Evolutionary conservation across 225 moss, liverwort and hornwort species (phyloP).

Genomic region (Sphagnum tenellum): DNA sequence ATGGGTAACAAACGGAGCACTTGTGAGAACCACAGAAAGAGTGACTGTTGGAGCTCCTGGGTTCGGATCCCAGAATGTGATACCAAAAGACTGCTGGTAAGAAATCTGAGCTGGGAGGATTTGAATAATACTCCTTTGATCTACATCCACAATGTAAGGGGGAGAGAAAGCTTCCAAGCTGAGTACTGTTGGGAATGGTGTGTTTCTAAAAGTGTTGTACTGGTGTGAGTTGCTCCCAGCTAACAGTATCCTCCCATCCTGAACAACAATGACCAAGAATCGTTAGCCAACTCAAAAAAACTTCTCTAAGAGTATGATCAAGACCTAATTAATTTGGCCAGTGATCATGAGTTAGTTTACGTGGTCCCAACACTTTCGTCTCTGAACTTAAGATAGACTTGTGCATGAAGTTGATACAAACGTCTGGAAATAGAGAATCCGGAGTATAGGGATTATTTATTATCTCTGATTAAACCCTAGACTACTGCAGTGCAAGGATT

Average conservation of each 20-base stretch:
- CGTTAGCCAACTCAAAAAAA: no score
- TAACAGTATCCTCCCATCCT: conserved; percentile 27
- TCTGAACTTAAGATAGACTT: background rate
- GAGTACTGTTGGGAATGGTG: conserved; percentile 31
- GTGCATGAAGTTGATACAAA: background rate
- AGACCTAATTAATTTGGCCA: background rate
- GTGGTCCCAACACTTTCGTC: background rate
- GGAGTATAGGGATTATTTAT: no score
- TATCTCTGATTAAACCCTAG: no score
- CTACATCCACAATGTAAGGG: conserved; percentile 15
- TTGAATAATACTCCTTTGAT: background rate
- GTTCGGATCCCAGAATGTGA: conserved; percentile 1
- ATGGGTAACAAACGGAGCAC: conserved; percentile 10
- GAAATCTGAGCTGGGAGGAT: background rate
- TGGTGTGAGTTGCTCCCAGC: conserved; percentile 37
- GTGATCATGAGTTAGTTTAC: background rate
- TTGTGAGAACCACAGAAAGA: conserved; percentile 3
- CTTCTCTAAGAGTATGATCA: no score
- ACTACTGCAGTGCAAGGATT: background rate
- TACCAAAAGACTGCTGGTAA: background rate
- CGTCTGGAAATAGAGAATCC: background rate
- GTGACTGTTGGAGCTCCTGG: background rate
- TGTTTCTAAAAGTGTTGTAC: conserved; percentile 9
- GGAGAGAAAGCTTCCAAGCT: conserved; percentile 38
- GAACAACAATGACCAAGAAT: background rate